phyloP scores from a whole-genome alignment of 352 stramenopile genomes.

The Globisporangium parvum region DNA sequence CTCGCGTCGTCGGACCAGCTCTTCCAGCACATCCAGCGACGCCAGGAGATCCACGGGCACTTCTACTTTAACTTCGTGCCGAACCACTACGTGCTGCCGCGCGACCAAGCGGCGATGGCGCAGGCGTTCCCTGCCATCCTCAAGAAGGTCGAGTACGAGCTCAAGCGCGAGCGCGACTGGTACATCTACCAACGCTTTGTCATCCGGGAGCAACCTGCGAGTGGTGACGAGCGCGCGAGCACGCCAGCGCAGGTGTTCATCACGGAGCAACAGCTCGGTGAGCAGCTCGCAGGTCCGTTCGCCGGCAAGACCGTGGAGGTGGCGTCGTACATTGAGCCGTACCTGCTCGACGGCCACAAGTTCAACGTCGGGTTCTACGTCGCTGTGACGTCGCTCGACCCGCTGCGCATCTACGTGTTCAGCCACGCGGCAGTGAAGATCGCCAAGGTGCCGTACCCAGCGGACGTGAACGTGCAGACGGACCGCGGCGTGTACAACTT shows the following conservation, averaged over 20 bases:
- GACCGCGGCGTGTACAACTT: conserved; percentile 57
- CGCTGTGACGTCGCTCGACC: conserved; percentile 72
- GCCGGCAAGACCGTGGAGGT: conserved; percentile 54
- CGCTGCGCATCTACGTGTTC: conserved; percentile 83
- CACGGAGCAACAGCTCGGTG: conserved; percentile 37
- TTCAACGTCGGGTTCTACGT: conserved; percentile 88
- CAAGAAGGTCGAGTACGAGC: conserved; percentile 50
- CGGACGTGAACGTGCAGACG: conserved; percentile 24
- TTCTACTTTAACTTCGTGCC: conserved; percentile 72
- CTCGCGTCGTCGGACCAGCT: conserved; percentile 45
- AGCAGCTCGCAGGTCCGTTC: conserved; percentile 34
- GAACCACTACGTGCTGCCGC: conserved; percentile 49
- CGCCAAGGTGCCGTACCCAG: conserved; percentile 56
- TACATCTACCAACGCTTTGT: conserved; percentile 63
- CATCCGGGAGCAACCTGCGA: conserved; percentile 31
- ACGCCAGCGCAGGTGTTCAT: conserved; percentile 31
- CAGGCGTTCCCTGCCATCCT: conserved; percentile 32
- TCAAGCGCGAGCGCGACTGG: conserved; percentile 40
- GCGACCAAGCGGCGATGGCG: conserved; percentile 37
- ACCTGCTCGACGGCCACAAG: conserved; percentile 84
- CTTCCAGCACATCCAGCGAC: conserved; percentile 31
- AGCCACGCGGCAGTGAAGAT: conserved; percentile 69
- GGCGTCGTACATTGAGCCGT: conserved; percentile 76
- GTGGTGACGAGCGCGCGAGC: conserved; percentile 25
- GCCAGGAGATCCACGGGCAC: conserved; percentile 45